Percentiles rank a stretch among this genome's conserved stretches.
phyloP scores from a whole-genome alignment of 2,329 filamentous ascomycete genomes.

The Aspergillus versicolor region DNA sequence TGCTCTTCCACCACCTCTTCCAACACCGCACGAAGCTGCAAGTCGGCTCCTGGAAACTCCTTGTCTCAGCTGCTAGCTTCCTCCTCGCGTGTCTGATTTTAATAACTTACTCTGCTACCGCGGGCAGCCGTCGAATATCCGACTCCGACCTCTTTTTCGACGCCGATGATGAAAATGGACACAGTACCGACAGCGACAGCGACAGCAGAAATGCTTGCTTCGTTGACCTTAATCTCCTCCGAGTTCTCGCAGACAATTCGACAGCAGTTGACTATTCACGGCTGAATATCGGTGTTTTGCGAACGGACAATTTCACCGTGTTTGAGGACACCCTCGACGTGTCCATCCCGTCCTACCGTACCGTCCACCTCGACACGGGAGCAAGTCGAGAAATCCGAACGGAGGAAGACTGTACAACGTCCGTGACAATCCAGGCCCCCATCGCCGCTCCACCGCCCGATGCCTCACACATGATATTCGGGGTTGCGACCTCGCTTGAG shows the following conservation, averaged over 20 bases:
- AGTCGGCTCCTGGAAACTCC: constrained; percentile 5
- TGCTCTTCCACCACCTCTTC: constrained; percentile 9
- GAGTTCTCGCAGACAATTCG: constrained; percentile 15
- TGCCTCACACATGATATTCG: constrained; percentile 51
- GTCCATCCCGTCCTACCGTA: constrained; percentile 14
- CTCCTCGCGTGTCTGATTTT: constrained; percentile 9
- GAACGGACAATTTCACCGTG: constrained; percentile 19
- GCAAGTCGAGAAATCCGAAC: constrained; percentile 16
- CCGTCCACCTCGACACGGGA: constrained; percentile 22
- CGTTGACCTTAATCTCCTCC: constrained; percentile 18
- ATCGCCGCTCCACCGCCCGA: constrained; percentile 28
- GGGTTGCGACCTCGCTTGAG: constrained; percentile 51
- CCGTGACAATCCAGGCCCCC: constrained; percentile 21
- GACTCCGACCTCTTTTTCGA: neutral
- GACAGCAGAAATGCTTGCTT: constrained; percentile 13
- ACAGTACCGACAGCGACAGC: neutral
- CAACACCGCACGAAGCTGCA: constrained; percentile 8
- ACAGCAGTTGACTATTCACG: constrained; percentile 17
- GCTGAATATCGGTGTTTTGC: constrained; percentile 18
- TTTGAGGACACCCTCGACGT: constrained; percentile 15
- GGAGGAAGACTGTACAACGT: constrained; percentile 13
- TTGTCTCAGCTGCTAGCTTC: constrained; percentile 8
- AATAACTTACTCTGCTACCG: constrained; percentile 9
- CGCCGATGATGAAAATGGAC: neutral
- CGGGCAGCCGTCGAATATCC: neutral